phyloP scores from a whole-genome alignment of 192 early-diverging fungal species.

The Thamnidium elegans region DNA sequence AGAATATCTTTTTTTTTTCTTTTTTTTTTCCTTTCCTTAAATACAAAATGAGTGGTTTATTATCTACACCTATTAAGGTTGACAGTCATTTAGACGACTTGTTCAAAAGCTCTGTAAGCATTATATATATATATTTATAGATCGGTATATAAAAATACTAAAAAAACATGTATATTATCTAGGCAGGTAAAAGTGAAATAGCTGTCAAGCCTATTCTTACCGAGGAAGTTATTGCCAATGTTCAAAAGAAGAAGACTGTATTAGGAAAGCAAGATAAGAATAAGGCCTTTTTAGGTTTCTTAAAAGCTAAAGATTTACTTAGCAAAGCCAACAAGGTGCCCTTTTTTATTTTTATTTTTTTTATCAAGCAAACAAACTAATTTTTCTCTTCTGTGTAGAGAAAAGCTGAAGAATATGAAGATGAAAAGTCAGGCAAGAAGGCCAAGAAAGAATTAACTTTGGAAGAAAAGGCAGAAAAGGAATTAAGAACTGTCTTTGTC shows the following conservation, averaged over 20 bases:
- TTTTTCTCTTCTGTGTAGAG: slow-evolving; percentile 18
- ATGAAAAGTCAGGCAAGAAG: slow-evolving; percentile 22
- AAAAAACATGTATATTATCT: background rate
- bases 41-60: slow-evolving; percentile 14
- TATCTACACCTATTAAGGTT: background rate
- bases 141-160: background rate
- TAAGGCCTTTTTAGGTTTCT: slow-evolving; percentile 16
- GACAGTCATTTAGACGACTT: slow-evolving; percentile 46
- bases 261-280: slow-evolving; percentile 26
- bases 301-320: background rate
- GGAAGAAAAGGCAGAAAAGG: slow-evolving; percentile 49
- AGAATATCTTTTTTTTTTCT: background rate
- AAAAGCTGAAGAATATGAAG: slow-evolving; percentile 26
- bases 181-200: slow-evolving; percentile 23
- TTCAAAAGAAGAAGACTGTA: slow-evolving; percentile 23
- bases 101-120: slow-evolving; percentile 58
- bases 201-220: slow-evolving; percentile 5
- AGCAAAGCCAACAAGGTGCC: background rate
- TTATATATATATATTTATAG: too few species aligned
- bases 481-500: slow-evolving; percentile 86
- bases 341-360: too few species aligned
- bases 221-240: slow-evolving; percentile 25
- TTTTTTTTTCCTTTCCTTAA: background rate
- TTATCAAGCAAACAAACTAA: too few species aligned
- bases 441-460: slow-evolving; percentile 17